Evolutionary conservation across 768 basidiomycete species (phyloP).

Genomic region (Trametes maxima): DNA sequence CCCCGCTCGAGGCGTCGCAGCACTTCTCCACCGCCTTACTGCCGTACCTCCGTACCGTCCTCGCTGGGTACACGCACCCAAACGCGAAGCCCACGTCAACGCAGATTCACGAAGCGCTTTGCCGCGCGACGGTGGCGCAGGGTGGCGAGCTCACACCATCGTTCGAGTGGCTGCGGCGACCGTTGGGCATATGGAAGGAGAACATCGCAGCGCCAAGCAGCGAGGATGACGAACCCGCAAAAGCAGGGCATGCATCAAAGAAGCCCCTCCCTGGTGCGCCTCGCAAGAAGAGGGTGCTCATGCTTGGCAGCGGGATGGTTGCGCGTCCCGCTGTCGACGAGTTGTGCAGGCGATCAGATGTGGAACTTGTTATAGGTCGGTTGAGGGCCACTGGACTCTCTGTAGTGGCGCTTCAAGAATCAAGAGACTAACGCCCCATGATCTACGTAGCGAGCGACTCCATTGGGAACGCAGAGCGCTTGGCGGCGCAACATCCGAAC

Average conservation of each 20-base stretch:
- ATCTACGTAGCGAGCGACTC: constrained; percentile 69
- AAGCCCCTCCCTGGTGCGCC: neutral
- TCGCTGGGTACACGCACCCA: constrained; percentile 42
- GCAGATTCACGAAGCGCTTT: constrained; percentile 47
- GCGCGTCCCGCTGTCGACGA: constrained; percentile 85
- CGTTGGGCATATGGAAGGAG: constrained; percentile 48
- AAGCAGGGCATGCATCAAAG: neutral
- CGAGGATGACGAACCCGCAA: neutral
- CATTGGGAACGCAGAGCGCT: constrained; percentile 52
- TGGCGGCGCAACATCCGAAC: constrained; percentile 49
- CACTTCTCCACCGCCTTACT: constrained; percentile 70
- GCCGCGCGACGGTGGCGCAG: constrained; percentile 70
- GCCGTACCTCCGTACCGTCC: constrained; percentile 67
- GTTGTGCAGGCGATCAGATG: constrained; percentile 60
- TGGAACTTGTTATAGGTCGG: constrained; percentile 76
- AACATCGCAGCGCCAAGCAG: neutral
- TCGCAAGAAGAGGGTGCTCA: constrained; percentile 66
- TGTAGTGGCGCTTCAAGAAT: neutral
- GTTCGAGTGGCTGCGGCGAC: constrained; percentile 61
- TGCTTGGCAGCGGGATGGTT: constrained; percentile 94
- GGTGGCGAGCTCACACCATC: constrained; percentile 54
- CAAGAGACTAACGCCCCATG: neutral
- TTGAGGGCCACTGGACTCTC: neutral
- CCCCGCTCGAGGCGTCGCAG: constrained; percentile 79
- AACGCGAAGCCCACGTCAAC: constrained; percentile 21